A percentile compares a stretch with the other conserved stretches of the same genome.
phyloP scores from a whole-genome alignment of 345 rosid species.

The Hibiscus tridactylites region DNA sequence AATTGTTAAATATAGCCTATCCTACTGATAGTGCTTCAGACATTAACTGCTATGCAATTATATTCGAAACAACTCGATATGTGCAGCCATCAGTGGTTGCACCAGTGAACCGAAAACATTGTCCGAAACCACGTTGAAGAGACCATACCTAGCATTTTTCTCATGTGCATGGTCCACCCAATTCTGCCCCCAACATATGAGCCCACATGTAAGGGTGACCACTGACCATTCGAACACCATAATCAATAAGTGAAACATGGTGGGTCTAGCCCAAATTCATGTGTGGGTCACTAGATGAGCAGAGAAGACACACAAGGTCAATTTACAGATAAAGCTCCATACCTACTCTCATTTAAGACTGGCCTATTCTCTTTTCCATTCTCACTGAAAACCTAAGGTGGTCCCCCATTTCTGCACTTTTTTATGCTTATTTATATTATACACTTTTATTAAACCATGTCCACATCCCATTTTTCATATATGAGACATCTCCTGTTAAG shows the following conservation, averaged over 20 bases:
- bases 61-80: background rate
- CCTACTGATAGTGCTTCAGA: background rate
- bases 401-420: slow-evolving; percentile 4
- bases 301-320: background rate
- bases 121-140: background rate
- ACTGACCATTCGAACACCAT: background rate
- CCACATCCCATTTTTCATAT: background rate
- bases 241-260: slow-evolving; percentile 10
- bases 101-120: background rate
- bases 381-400: background rate
- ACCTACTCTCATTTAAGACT: slow-evolving; percentile 12
- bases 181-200: slow-evolving; percentile 7
- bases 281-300: background rate
- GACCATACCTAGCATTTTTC: background rate
- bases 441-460: background rate
- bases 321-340: background rate
- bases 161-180: background rate
- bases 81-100: background rate
- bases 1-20: background rate
- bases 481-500: background rate
- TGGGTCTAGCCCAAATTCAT: slow-evolving; percentile 3
- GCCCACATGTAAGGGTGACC: slow-evolving; percentile 9
- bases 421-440: background rate
- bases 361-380: background rate
- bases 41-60: background rate